Percentiles rank a stretch among this genome's conserved stretches.
Conservation (phyloP, 1,139 yeast species). For the Saccharomyces hybrid region DNA sequence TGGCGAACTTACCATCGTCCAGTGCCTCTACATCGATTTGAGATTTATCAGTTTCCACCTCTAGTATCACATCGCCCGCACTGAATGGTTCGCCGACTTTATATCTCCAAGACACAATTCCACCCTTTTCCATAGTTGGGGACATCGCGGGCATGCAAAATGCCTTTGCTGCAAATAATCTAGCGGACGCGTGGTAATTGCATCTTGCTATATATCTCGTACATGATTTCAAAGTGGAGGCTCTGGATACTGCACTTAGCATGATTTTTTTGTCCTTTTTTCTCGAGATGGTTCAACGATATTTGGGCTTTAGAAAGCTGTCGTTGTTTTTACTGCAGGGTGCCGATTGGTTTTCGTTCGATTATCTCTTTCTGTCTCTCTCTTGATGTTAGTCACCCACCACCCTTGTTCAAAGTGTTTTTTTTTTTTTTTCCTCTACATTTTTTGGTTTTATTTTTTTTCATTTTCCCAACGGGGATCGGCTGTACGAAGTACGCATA, state of each 20-base stretch:
- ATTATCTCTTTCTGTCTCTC: background rate
- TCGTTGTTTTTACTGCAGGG: background rate
- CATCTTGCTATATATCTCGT: slow-evolving; percentile 8
- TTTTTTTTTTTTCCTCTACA: background rate
- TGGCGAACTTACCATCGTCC: slow-evolving; percentile 85
- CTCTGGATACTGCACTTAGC: background rate
- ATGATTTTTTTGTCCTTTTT: background rate
- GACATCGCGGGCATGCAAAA: slow-evolving; percentile 98
- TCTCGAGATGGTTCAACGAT: background rate
- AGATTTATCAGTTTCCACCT: slow-evolving; percentile 91
- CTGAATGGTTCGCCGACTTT: slow-evolving; percentile 69
- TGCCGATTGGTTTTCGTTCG: background rate
- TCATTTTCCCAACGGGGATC: background rate
- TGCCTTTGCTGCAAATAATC: slow-evolving; percentile 39
- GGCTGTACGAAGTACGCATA: too few species aligned
- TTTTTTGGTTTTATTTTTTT: background rate
- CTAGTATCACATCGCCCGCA: slow-evolving; percentile 82
- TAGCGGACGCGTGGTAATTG: slow-evolving; percentile 18
- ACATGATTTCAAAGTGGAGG: slow-evolving; percentile 4
- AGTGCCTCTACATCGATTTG: slow-evolving; percentile 89
- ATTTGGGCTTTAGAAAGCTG: background rate
- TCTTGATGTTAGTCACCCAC: background rate
- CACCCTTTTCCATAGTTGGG: slow-evolving; percentile 97
- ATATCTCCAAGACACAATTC: slow-evolving; percentile 85
- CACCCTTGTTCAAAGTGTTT: background rate